phyloP scores from a whole-genome alignment of 495 filamentous ascomycete species.

The Daldinia bambusicola region DNA sequence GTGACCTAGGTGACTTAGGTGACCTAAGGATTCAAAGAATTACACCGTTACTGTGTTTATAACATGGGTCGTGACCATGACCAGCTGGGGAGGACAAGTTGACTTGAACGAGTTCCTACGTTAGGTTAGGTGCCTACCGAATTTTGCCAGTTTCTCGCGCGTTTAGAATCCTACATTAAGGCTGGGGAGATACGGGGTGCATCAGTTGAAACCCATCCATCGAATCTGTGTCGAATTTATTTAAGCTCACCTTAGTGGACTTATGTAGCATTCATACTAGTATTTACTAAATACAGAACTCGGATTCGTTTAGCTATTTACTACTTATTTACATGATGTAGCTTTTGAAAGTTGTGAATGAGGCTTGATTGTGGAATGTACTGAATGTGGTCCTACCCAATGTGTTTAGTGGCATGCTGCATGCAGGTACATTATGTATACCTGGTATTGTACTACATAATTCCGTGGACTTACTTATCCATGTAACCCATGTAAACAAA shows the following conservation, averaged over 20 bases:
- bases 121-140: too few relatives aligned
- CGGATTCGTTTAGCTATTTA: too few relatives aligned
- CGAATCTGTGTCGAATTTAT: neutral
- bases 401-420: neutral
- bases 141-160: neutral
- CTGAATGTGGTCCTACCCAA: too few relatives aligned
- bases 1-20: too few relatives aligned
- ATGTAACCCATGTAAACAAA: too few relatives aligned
- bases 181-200: constrained; percentile 8
- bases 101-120: neutral
- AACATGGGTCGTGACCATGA: neutral
- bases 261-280: too few relatives aligned
- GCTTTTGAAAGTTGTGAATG: neutral
- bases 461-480: too few relatives aligned
- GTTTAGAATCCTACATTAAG: constrained; percentile 8
- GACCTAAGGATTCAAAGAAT: neutral
- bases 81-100: neutral
- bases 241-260: neutral
- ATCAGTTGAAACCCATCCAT: constrained; percentile 24
- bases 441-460: too few relatives aligned
- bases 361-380: neutral
- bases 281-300: too few relatives aligned
- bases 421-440: too few relatives aligned
- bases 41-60: too few relatives aligned
- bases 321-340: too few relatives aligned